A percentile compares a stretch with the other conserved stretches of the same genome.
Conservation (phyloP, 495 filamentous ascomycete genomes). For the Penicillium bovifimosum region DNA sequence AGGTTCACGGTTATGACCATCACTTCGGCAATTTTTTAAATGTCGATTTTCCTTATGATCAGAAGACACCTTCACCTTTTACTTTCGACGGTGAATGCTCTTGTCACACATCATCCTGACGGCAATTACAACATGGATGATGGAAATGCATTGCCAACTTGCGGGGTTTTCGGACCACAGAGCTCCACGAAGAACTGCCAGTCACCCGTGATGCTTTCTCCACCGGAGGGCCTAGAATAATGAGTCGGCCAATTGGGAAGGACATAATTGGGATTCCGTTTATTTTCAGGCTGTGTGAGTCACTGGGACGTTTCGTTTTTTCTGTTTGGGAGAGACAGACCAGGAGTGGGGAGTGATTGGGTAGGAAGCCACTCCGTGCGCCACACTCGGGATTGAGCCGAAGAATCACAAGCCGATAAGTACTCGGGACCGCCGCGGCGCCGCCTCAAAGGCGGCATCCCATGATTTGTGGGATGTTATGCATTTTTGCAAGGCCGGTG, state of each 20-base stretch:
- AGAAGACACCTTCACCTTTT: not conserved
- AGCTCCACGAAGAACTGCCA: constrained; percentile 15
- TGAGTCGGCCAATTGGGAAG: constrained; percentile 11
- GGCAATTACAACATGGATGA: not conserved
- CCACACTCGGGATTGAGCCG: constrained; percentile 4
- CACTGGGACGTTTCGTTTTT: not conserved
- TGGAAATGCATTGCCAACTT: not conserved
- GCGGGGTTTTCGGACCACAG: constrained; percentile 24
- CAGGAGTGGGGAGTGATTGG: not conserved
- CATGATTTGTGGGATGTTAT: not conserved
- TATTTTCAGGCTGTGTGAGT: not conserved
- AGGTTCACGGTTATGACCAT: not conserved
- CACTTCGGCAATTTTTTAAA: not conserved
- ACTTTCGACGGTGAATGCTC: not conserved
- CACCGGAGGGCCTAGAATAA: constrained; percentile 8
- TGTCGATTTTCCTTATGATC: not conserved
- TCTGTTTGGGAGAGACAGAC: not conserved
- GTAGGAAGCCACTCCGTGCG: not conserved
- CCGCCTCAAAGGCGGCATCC: not conserved
- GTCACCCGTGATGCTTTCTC: constrained; percentile 18
- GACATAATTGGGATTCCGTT: not conserved
- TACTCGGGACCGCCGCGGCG: not conserved
- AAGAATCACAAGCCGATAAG: not conserved
- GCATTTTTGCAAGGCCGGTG: not conserved
- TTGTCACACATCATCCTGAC: not conserved